phyloP scores from a whole-genome alignment of 1,284 basidiomycete species.

The Cystobasidiaceae sp. region DNA sequence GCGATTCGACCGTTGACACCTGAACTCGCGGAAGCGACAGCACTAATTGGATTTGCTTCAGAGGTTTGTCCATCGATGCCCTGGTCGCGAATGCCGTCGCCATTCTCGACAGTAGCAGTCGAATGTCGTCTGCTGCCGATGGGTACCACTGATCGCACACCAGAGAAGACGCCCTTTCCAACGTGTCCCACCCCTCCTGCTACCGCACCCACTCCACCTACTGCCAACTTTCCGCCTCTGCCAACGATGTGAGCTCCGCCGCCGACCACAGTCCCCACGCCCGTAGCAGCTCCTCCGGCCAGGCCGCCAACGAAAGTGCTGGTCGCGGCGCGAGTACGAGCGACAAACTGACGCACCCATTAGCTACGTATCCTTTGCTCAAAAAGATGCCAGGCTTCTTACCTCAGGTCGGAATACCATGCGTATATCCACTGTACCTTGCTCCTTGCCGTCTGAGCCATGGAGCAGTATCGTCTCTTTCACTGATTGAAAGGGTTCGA shows the following conservation, averaged over 20 bases:
- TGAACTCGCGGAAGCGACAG: not conserved
- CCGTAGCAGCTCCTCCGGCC: slow-evolving; percentile 51
- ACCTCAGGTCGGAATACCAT: slow-evolving; percentile 77
- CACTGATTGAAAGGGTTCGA: slow-evolving; percentile 72
- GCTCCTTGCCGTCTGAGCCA: slow-evolving; percentile 66
- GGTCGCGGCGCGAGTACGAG: slow-evolving; percentile 42
- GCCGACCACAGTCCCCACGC: slow-evolving; percentile 79
- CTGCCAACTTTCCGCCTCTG: slow-evolving; percentile 64
- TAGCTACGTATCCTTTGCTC: slow-evolving; percentile 15
- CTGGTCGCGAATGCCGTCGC: not conserved
- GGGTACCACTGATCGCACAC: slow-evolving; percentile 44
- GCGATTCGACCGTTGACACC: slow-evolving; percentile 19
- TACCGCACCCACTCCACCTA: slow-evolving; percentile 52
- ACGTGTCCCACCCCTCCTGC: slow-evolving; percentile 55
- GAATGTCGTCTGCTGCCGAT: not conserved
- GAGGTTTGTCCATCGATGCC: not conserved
- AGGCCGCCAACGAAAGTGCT: slow-evolving; percentile 40
- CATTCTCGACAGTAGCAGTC: not conserved
- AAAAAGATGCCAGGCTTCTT: too few species aligned
- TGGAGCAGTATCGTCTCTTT: slow-evolving; percentile 40
- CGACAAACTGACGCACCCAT: slow-evolving; percentile 42
- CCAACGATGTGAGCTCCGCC: slow-evolving; percentile 71
- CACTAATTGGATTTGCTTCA: not conserved
- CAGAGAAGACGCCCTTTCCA: slow-evolving; percentile 42
- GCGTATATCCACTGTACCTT: slow-evolving; percentile 66